Base-by-base conservation (phyloP, 257 asterid genomes). In the Parsonsia alboflavescens region DNA sequence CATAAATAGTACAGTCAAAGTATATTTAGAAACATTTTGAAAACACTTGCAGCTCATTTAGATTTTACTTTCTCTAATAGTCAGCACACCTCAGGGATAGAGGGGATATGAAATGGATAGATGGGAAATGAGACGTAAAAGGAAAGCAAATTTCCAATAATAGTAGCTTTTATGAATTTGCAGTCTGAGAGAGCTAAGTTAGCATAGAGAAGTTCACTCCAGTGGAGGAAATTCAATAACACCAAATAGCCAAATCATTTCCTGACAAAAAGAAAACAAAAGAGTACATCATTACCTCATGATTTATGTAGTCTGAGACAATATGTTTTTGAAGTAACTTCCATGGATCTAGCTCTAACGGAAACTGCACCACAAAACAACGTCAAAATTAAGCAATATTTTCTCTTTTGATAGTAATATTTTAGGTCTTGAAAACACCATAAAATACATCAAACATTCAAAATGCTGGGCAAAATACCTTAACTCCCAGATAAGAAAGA, bases 321-420 rank as follows among this genome's bases (percentile, higher is more conserved):
- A 95, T 88, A 79, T 92, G 98, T 12, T 83, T 71, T 82, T 87
- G 92, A 56, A 95, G 84, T 65, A 81, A 82, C 83, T 90, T 92
- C 96, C 96, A 95, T 6, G 97, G 96, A 79, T 95, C 96, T 79
- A 92, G 84, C 84, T 95, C 99, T 28, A 87, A 80, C 10, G 99
- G 96, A 82, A 88, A 90, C 99, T 95, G 89, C 84, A 85, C 44
- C 68, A 85, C 63, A 70, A 48, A 80, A 70, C 73, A 16, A 57
- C 21, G 44, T n/a, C 30, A 75, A 41, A 28, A 22, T 12, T 24
- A 41, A 79, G 69, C 44, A 46, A 54, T 22, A 16, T 64, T 65
- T 21, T 11, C 16, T 21, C 16, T 33, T 42, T n/a, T 39, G 21
- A 21, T 4, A 39, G 50, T 53, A 57, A 39, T 12, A 21, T 19